Evolutionary conservation across 306 rosid species (phyloP), one percentile per base, ranked within the genome.

Genomic region (Trifolium subterraneum): DNA sequence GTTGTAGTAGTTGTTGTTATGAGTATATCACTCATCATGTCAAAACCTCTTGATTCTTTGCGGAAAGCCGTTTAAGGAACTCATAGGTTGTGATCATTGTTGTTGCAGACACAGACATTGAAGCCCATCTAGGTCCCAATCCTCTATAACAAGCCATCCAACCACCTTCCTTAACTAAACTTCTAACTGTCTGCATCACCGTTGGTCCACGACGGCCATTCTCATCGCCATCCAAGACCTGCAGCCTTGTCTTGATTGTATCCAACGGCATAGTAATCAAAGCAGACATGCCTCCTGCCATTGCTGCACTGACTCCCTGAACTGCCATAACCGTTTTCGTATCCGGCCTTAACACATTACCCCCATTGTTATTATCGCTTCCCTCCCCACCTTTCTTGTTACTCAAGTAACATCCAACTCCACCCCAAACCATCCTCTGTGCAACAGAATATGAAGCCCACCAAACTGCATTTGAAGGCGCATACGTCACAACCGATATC

Each of bases 61-160:
- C 79, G 15, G 98, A 92, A 35, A 92, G 81, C 64, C 98, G 90
- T 66, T 92, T 92, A 62, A 92, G 89, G 42, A 92, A 84, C 88
- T 92, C 98, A 55, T 92, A 92, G 41, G 98, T 90, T 47, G 98
- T 92, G 89, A 92, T 92, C 96, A 92, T 92, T 48, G 96, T 92
- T 8, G 98, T 92, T 22, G 98, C 98, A 70, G 98, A 92, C 83
- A 92, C 73, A 2, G 98, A 90, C 96, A 90, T 90, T 5, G 96
- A 88, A 38, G 93, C 94, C 86, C 98, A 92, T 9, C 98, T 80
- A 7, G 94, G 96, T 73, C 94, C 98, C 83, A 92, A 80, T 10
- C 98, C 98, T 88, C 91, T 80, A 73, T 90, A 92, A 82, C 96
- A 92, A 19, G 98, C 96, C 79, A 59, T 62, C 98, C 98, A 92